Evolutionary conservation across 352 stramenopile species (phyloP).

Genomic region (Globisporangium yorkense): DNA sequence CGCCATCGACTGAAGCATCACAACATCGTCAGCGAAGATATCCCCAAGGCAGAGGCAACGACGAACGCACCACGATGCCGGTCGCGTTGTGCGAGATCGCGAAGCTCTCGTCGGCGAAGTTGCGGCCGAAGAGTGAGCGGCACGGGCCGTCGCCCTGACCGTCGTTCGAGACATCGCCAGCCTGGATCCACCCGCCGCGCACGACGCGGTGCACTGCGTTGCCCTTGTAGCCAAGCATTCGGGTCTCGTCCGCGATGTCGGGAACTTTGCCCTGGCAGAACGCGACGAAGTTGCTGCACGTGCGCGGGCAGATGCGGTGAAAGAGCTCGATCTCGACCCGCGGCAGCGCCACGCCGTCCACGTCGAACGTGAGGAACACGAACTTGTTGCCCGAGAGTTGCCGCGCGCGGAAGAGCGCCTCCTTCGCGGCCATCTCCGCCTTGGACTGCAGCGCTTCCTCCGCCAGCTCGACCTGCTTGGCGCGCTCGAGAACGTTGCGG

Average conservation of each 20-base stretch:
- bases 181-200: slow-evolving; percentile 64
- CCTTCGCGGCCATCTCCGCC: slow-evolving; percentile 33
- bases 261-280: slow-evolving; percentile 55
- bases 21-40: slow-evolving; percentile 3
- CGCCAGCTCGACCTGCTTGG: slow-evolving; percentile 27
- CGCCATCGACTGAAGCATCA: slow-evolving; percentile 89
- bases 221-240: slow-evolving; percentile 43
- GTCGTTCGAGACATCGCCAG: slow-evolving; percentile 44
- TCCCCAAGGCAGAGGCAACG: background rate
- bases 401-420: slow-evolving; percentile 35
- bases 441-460: slow-evolving; percentile 45
- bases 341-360: slow-evolving; percentile 53
- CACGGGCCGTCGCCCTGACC: slow-evolving; percentile 42
- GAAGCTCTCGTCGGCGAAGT: slow-evolving; percentile 75
- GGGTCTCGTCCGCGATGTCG: slow-evolving; percentile 29
- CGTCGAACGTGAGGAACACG: slow-evolving; percentile 52
- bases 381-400: slow-evolving; percentile 49
- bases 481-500: slow-evolving; percentile 12
- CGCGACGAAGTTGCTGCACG: slow-evolving; percentile 70
- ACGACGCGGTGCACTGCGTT: slow-evolving; percentile 64
- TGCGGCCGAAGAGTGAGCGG: slow-evolving; percentile 49
- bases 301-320: slow-evolving; percentile 47
- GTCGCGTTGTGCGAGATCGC: slow-evolving; percentile 50
- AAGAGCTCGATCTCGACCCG: slow-evolving; percentile 71
- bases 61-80: slow-evolving; percentile 47